A percentile compares a stretch with the other conserved stretches of the same genome.
Conservation (phyloP, 2,329 filamentous ascomycete genomes). For the Exophiala sp. region DNA sequence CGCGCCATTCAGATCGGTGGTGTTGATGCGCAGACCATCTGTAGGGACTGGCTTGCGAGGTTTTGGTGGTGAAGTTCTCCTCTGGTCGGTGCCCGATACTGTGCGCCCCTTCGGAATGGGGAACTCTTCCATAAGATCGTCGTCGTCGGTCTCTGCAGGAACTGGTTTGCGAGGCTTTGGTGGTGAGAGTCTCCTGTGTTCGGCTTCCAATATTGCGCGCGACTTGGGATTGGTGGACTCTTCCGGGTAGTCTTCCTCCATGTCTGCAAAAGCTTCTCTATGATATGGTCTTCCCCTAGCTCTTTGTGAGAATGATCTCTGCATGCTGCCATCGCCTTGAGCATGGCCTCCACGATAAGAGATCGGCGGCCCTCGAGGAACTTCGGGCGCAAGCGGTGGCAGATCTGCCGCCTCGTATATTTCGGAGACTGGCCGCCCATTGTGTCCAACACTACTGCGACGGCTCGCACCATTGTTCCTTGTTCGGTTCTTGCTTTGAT, state of each 20-base stretch:
- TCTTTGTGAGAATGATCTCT: slow-evolving; percentile 30
- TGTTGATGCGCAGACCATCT: slow-evolving; percentile 17
- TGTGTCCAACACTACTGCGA: slow-evolving; percentile 6
- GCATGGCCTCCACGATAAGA: slow-evolving; percentile 49
- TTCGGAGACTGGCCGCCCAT: slow-evolving; percentile 12
- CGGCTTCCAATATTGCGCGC: background rate
- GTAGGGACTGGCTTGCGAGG: slow-evolving; percentile 13
- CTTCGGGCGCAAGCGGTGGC: slow-evolving; percentile 53
- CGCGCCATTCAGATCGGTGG: slow-evolving; percentile 10
- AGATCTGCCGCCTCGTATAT: slow-evolving; percentile 1
- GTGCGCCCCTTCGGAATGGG: slow-evolving; percentile 8
- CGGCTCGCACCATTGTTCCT: slow-evolving; percentile 11
- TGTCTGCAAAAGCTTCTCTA: slow-evolving; percentile 27
- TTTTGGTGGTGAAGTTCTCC: background rate
- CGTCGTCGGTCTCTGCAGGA: slow-evolving; percentile 14
- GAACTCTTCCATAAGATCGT: slow-evolving; percentile 4
- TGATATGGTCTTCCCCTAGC: slow-evolving; percentile 27
- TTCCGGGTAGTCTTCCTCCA: slow-evolving; percentile 10
- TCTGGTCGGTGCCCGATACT: slow-evolving; percentile 1
- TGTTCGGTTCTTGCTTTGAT: slow-evolving; percentile 1
- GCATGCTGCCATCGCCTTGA: slow-evolving; percentile 35
- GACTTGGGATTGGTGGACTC: slow-evolving; percentile 6
- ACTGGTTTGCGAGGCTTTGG: slow-evolving; percentile 12
- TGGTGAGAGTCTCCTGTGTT: background rate
- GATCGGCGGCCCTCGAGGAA: slow-evolving; percentile 56